Evolutionary conservation across 331 rosid genomes (phyloP).

Genomic region (Malus hybrid): DNA sequence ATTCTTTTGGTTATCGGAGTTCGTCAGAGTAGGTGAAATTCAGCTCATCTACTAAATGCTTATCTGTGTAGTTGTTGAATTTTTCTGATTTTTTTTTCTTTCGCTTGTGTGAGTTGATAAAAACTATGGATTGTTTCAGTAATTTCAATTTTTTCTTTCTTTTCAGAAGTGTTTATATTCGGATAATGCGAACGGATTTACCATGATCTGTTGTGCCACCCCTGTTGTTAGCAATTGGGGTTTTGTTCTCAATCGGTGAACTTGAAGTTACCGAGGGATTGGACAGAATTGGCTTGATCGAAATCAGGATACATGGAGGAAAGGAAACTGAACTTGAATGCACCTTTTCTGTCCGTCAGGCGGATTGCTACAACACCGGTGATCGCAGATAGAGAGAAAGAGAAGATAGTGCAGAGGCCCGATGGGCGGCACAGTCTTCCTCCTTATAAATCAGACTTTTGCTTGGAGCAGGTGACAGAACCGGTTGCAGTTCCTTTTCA

Average conservation of each 20-base stretch:
- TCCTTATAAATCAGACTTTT: slow-evolving; percentile 30
- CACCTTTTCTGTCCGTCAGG: slow-evolving; percentile 84
- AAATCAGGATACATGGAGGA: slow-evolving; percentile 46
- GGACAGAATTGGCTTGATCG: slow-evolving; percentile 9
- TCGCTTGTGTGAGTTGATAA: not conserved
- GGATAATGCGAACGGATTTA: not conserved
- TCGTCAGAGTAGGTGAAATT: slow-evolving; percentile 6
- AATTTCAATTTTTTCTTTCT: not conserved
- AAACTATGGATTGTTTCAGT: not conserved
- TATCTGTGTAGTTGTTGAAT: slow-evolving; percentile 5
- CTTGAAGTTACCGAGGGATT: slow-evolving; percentile 13
- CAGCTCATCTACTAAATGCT: not conserved
- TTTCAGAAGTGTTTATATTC: not conserved
- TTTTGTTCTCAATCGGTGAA: slow-evolving; percentile 8
- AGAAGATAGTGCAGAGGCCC: slow-evolving; percentile 33
- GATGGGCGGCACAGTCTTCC: slow-evolving; percentile 34
- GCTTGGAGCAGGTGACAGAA: slow-evolving; percentile 55
- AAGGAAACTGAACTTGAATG: slow-evolving; percentile 70
- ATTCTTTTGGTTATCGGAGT: not conserved
- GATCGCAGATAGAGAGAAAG: slow-evolving; percentile 30
- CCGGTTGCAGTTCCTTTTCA: slow-evolving; percentile 80
- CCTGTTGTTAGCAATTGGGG: slow-evolving; percentile 10
- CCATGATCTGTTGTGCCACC: not conserved
- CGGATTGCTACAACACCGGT: slow-evolving; percentile 49
- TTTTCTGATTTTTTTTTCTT: not conserved